Percentiles rank a stretch among this genome's conserved stretches.
Conservation (phyloP, 169 alveolate genomes). For the Amoebophrya sp. region DNA sequence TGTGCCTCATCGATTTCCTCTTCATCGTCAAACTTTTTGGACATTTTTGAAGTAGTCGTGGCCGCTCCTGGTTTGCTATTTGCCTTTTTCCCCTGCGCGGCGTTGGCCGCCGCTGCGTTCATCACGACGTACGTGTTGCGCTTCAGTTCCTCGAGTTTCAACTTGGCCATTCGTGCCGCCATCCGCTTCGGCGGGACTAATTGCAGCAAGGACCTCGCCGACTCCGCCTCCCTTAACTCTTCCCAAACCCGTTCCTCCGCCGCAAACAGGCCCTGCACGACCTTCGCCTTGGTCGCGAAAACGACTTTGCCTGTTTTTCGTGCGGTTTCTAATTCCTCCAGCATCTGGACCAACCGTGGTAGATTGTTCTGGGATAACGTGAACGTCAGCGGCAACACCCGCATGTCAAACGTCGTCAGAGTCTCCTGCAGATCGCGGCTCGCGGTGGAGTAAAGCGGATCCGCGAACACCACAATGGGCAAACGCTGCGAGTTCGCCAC, state of each 20-base stretch:
- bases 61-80: not conserved
- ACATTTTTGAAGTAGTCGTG: not conserved
- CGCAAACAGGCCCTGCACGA: not conserved
- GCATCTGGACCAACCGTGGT: not conserved
- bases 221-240: not conserved
- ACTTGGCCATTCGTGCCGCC: no score
- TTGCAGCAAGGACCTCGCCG: not conserved
- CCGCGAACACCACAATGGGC: not conserved
- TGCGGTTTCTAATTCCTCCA: not conserved
- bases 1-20: no score
- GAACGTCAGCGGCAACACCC: not conserved
- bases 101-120: not conserved
- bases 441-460: not conserved
- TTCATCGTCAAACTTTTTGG: no score
- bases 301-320: not conserved
- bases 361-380: not conserved
- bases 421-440: not conserved
- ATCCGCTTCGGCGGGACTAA: not conserved
- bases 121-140: not conserved
- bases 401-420: not conserved
- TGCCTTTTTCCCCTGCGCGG: not conserved
- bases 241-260: not conserved
- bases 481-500: not conserved
- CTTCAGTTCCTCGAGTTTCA: not conserved
- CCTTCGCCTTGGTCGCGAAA: conserved; percentile 6